Conservation (phyloP, 768 basidiomycete species). For the Mycena belliarum region DNA sequence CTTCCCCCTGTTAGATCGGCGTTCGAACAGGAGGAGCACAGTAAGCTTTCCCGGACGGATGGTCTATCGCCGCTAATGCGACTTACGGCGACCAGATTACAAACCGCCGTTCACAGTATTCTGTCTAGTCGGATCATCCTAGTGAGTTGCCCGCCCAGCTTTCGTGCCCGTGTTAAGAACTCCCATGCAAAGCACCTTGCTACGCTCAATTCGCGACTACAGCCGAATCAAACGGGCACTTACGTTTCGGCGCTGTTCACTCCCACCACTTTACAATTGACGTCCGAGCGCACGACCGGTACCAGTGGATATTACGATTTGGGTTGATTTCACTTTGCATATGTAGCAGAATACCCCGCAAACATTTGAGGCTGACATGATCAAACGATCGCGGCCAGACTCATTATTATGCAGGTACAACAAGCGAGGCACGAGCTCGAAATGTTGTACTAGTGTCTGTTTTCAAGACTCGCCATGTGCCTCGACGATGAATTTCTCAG, state of each 20-base stretch:
- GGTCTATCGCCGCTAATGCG: no score
- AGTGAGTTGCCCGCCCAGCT: not conserved
- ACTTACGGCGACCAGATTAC: conserved; percentile 3
- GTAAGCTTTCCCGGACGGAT: not conserved
- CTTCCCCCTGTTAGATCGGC: not conserved
- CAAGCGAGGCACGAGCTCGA: no score
- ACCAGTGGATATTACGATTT: no score
- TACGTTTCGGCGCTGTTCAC: not conserved
- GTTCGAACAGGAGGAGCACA: conserved; percentile 12
- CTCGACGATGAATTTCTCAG: no score
- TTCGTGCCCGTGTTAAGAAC: not conserved
- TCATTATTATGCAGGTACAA: no score
- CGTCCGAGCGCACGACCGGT: not conserved
- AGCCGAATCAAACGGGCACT: not conserved
- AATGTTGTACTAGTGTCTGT: no score
- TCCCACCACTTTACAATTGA: conserved; percentile 1
- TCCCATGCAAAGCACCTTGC: conserved; percentile 1
- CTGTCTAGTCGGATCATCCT: conserved; percentile 15
- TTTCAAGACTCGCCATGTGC: no score
- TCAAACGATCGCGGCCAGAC: no score
- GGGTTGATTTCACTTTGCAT: no score
- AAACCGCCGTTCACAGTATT: conserved; percentile 18
- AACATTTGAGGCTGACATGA: no score
- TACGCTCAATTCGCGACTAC: not conserved
- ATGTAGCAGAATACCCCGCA: no score